Evolutionary conservation across 192 early-diverging fungal species (phyloP).

Genomic region (Rhizophagus sp.): DNA sequence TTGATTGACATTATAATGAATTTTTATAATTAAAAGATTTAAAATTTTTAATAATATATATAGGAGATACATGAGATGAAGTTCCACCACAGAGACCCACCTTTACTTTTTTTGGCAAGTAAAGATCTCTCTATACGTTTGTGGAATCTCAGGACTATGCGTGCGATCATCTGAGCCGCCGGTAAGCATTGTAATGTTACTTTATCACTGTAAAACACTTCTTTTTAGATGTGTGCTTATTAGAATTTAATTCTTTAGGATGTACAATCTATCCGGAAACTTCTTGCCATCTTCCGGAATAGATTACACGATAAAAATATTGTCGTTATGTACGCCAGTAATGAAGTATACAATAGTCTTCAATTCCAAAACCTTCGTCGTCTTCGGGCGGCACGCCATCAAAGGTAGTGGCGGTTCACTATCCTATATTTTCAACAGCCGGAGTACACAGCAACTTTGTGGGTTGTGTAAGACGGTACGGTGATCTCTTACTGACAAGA

Average conservation of each 20-base stretch:
- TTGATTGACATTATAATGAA: not conserved
- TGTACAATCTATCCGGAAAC: slow-evolving; percentile 18
- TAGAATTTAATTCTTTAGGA: slow-evolving; percentile 7
- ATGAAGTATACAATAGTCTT: not conserved
- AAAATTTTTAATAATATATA: not conserved
- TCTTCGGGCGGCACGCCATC: not conserved
- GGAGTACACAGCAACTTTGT: slow-evolving; percentile 26
- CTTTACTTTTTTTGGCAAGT: slow-evolving; percentile 19
- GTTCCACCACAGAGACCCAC: not conserved
- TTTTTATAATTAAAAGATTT: not conserved
- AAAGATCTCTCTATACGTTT: slow-evolving; percentile 29
- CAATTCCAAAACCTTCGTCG: too few species aligned
- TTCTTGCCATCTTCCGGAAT: slow-evolving; percentile 25
- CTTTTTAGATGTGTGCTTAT: not conserved
- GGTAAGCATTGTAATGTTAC: slow-evolving; percentile 22
- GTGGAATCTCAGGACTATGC: slow-evolving; percentile 9
- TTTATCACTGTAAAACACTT: not conserved
- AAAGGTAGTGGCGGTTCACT: slow-evolving; percentile 6
- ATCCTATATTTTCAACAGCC: slow-evolving; percentile 22
- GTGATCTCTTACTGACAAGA: slow-evolving; percentile 24
- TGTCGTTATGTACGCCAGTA: slow-evolving; percentile 22
- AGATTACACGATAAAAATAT: slow-evolving; percentile 28
- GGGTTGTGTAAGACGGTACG: slow-evolving; percentile 26
- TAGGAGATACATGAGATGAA: slow-evolving; percentile 28
- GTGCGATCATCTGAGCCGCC: not conserved